Evolutionary conservation across 2,329 filamentous ascomycete species (phyloP), one percentile per base, ranked within the genome.

Genomic region (Cadophora gregata): DNA sequence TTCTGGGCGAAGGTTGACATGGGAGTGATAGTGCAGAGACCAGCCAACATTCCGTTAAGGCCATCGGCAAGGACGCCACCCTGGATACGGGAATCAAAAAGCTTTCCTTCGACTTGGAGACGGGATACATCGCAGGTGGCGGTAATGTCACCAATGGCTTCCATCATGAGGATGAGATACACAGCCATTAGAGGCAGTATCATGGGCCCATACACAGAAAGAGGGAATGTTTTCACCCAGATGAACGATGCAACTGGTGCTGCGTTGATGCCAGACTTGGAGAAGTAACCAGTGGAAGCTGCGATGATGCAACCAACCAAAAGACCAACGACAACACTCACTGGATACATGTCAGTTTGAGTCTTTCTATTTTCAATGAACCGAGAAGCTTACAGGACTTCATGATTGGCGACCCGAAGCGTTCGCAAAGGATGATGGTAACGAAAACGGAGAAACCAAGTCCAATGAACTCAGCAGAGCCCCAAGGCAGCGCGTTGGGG

Each of bases 1-100:
- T 95, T 95, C 77, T 94, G 91, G 0, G 92, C 92, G 72, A 94
- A 94, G 0, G 89, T 90, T 1, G 88, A 89, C 86, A 94, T 92
- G 33, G 92, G 91, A 0, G 91, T 92, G 71, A 93, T 91, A 58
- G 92, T 95, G 81, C 89, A 91, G 36, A 96, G 84, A 0, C 88
- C 90, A 19, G 91, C 90, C 19, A 95, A 81, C 70, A 93, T 80
- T 42, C 92, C 91, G 73, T 92, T 93, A 60, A 93, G 72, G 0
- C 92, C 92, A 72, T 96, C 93, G 0, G 91, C 91, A 3, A 96
- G 78, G 19, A 95, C 86, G 38, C 92, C 92, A 14, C 92, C 92
- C 78, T 94, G 91, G 73, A 95, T 91, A 10, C 91, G 86, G 48
- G 86, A 90, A 78, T 94, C 91, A 79, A 92, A 94, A 31, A 87